Conservation (phyloP, 129 eudicot species). For the Arctium minus region DNA sequence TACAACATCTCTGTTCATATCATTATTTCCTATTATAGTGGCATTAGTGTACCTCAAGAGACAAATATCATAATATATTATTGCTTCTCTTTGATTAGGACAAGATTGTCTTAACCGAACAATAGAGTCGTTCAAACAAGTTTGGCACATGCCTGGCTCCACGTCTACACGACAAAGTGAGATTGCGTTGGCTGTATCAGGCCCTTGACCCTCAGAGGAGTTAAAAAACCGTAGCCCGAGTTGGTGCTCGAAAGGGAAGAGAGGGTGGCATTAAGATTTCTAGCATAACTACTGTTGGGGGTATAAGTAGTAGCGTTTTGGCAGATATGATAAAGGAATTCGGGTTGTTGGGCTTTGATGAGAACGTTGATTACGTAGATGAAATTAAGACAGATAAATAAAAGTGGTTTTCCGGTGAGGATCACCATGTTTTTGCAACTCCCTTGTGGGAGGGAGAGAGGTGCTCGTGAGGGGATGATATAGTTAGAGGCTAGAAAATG, state of each 20-base stretch:
- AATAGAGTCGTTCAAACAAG: conserved; percentile 18
- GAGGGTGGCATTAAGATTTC: conserved; percentile 27
- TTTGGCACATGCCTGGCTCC: conserved; percentile 5
- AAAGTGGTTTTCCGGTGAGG: neutral
- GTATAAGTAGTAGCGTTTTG: conserved; percentile 14
- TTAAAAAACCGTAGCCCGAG: conserved; percentile 12
- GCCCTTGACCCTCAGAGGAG: conserved; percentile 8
- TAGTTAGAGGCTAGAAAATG: neutral
- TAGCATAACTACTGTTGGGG: conserved; percentile 8
- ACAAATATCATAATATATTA: conserved; percentile 11
- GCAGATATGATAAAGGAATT: neutral
- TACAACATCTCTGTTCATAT: neutral
- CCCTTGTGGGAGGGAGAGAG: neutral
- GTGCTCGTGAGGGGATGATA: neutral
- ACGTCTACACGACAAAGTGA: conserved; percentile 42
- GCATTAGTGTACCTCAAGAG: conserved; percentile 30
- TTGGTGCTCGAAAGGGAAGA: conserved; percentile 11
- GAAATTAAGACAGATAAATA: neutral
- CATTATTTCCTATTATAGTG: conserved; percentile 2
- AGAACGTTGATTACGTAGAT: neutral
- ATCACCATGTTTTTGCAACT: neutral
- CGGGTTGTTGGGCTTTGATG: neutral
- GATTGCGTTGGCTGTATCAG: conserved; percentile 18
- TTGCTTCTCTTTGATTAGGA: conserved; percentile 31
- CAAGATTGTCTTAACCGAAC: neutral